A percentile compares a stretch with the other conserved stretches of the same genome.
phyloP scores from a whole-genome alignment of 1,284 basidiomycete species.

The Athelia psychrophila region DNA sequence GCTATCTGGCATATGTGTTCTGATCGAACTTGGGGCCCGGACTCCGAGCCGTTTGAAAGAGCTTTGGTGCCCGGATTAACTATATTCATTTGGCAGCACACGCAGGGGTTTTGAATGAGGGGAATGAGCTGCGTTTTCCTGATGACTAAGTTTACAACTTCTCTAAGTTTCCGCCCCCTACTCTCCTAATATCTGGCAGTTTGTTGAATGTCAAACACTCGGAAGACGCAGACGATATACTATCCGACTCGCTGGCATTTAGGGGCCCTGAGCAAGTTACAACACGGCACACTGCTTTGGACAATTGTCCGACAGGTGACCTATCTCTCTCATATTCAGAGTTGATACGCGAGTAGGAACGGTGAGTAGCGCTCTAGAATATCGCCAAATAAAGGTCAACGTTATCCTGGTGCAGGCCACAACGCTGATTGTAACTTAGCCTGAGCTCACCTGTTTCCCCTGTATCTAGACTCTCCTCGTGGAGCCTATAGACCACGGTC shows the following conservation, averaged over 20 bases:
- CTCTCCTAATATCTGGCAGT: too few relatives aligned
- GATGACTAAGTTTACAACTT: too few relatives aligned
- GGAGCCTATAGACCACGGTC: conserved; percentile 56
- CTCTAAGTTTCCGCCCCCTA: too few relatives aligned
- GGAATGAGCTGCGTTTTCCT: too few relatives aligned
- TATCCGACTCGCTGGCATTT: conserved; percentile 46
- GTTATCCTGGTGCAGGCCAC: conserved; percentile 53
- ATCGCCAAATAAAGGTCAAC: conserved; percentile 14
- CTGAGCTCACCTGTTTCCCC: conserved; percentile 74
- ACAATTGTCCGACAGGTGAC: conserved; percentile 53
- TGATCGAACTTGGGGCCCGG: too few relatives aligned
- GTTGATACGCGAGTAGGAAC: conserved; percentile 52
- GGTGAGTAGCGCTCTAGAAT: conserved; percentile 36
- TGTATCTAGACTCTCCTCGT: conserved; percentile 62
- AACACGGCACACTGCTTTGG: conserved; percentile 46
- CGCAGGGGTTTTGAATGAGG: too few relatives aligned
- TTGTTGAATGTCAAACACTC: too few relatives aligned
- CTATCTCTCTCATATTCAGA: conserved; percentile 4
- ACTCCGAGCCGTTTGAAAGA: too few relatives aligned
- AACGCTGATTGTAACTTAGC: conserved; percentile 66
- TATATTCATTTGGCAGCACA: too few relatives aligned
- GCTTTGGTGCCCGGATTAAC: too few relatives aligned
- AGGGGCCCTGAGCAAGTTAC: conserved; percentile 36
- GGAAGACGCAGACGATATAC: conserved; percentile 40
- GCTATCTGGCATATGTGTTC: too few relatives aligned